Percentiles rank a stretch among this genome's conserved stretches.
phyloP scores from a whole-genome alignment of 2,329 filamentous ascomycete species.

The Ceratocystis harringtonii region DNA sequence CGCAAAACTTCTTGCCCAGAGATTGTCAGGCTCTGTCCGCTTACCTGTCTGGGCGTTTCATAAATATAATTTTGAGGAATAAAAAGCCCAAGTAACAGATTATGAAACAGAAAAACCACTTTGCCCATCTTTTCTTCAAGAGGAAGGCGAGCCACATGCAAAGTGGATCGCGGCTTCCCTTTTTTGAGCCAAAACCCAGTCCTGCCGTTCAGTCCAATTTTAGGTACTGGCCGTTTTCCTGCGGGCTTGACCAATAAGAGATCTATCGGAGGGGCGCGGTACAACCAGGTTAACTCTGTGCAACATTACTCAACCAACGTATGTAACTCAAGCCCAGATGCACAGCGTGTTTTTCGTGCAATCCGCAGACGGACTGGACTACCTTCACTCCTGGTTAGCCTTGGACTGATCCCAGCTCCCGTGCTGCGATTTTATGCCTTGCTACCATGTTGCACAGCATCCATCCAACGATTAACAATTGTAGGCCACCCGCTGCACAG shows the following conservation, averaged over 20 bases:
- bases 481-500: not conserved
- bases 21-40: not conserved
- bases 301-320: not conserved
- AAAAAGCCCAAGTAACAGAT: not conserved
- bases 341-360: not conserved
- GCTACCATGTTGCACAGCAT: not conserved
- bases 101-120: constrained; percentile 2
- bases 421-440: not conserved
- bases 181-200: not conserved
- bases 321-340: not conserved
- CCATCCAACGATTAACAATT: not conserved
- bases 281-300: not conserved
- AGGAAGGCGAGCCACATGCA: not conserved
- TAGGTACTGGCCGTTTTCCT: not conserved
- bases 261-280: too few relatives aligned
- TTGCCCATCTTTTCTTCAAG: constrained; percentile 5
- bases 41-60: not conserved
- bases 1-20: too few relatives aligned
- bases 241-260: not conserved
- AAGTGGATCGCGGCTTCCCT: not conserved
- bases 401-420: not conserved
- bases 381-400: not conserved
- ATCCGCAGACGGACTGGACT: not conserved
- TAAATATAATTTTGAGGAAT: too few relatives aligned
- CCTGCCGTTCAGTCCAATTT: not conserved